Percentiles rank a stretch among this genome's conserved stretches.
phyloP scores from a whole-genome alignment of 2,329 filamentous ascomycete species.

The Lithohypha guttulata region DNA sequence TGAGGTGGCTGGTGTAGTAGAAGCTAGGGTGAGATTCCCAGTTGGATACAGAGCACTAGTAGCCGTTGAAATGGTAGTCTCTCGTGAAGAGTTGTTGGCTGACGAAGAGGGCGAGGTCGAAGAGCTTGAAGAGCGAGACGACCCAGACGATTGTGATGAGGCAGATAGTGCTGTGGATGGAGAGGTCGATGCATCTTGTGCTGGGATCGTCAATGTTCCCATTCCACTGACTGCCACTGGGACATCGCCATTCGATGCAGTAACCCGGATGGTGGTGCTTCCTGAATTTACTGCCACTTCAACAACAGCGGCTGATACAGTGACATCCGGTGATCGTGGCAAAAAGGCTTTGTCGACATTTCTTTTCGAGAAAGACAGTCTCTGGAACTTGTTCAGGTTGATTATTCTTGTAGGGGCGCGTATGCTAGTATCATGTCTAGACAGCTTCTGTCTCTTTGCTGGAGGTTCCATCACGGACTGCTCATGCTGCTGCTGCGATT shows the following conservation, averaged over 20 bases:
- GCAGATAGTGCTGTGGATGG: neutral
- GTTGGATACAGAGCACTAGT: neutral
- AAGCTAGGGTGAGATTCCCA: neutral
- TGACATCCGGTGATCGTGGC: conserved; percentile 16
- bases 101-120: neutral
- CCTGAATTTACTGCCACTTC: conserved; percentile 20
- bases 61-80: neutral
- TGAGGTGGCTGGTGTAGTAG: conserved; percentile 1
- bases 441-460: conserved; percentile 19
- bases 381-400: conserved; percentile 16
- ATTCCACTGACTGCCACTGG: conserved; percentile 16
- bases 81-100: conserved; percentile 1
- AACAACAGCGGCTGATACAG: conserved; percentile 16
- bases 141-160: neutral
- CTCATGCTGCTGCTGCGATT: too few species aligned
- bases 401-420: conserved; percentile 14
- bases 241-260: conserved; percentile 13
- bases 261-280: conserved; percentile 15
- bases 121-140: too few species aligned
- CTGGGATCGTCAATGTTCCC: conserved; percentile 13
- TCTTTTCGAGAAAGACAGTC: conserved; percentile 9
- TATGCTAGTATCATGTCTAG: neutral
- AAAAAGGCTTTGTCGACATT: conserved; percentile 7
- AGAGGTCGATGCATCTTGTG: neutral
- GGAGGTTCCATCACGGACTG: conserved; percentile 17